These are phyloP conservation scores for Pichiaceae sp. DNA, from an alignment of 1,139 yeast genomes.

Conservation along the genomic window DNA sequence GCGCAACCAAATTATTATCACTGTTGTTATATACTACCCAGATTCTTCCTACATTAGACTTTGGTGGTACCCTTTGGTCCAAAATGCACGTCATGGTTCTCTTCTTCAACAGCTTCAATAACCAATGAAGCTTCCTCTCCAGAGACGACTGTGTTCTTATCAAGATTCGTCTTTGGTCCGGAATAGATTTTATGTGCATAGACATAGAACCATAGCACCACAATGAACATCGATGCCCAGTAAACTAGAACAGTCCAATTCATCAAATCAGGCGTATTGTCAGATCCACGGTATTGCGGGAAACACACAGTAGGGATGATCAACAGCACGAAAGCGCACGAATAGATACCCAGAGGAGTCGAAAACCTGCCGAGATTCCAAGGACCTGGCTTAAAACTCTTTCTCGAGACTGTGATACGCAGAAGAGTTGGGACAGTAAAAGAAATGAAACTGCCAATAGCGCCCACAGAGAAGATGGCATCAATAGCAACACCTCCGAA, in stretches of 20 bases:
- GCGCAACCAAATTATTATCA: too few relatives aligned
- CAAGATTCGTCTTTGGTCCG: slow-evolving; percentile 50
- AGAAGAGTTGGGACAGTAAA: slow-evolving; percentile 56
- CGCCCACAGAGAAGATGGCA: slow-evolving; percentile 69
- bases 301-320: slow-evolving; percentile 61
- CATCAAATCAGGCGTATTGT: slow-evolving; percentile 39
- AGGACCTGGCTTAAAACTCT: slow-evolving; percentile 55
- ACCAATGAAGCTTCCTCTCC: slow-evolving; percentile 2
- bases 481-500: slow-evolving; percentile 60
- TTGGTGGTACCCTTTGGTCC: too few relatives aligned
- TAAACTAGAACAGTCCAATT: slow-evolving; percentile 66
- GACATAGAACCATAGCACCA: slow-evolving; percentile 39
- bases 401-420: slow-evolving; percentile 44
- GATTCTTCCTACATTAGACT: too few relatives aligned
- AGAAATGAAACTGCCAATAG: slow-evolving; percentile 60
- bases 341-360: slow-evolving; percentile 33
- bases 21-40: too few relatives aligned
- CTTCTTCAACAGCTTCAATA: slow-evolving; percentile 1
- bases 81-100: slow-evolving; percentile 1
- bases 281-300: slow-evolving; percentile 42
- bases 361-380: slow-evolving; percentile 55
- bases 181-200: slow-evolving; percentile 56
- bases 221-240: slow-evolving; percentile 53
- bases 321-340: slow-evolving; percentile 38
- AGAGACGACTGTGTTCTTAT: slow-evolving; percentile 1